Evolutionary conservation across 352 stramenopile species (phyloP).

Genomic region (Pythium utonaiense): DNA sequence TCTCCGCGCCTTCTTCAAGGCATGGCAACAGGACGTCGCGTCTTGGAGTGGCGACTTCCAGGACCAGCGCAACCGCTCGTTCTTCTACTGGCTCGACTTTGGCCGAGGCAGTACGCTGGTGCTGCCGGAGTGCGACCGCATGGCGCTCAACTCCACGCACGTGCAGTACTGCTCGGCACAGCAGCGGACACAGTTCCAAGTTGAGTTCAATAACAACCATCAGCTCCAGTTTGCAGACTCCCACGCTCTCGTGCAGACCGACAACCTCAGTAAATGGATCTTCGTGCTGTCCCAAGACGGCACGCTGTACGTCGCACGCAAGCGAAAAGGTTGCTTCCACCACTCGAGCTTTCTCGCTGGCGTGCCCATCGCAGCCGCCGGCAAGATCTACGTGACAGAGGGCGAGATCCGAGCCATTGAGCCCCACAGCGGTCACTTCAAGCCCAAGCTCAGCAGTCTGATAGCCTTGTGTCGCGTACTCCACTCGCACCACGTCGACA

Average conservation of each 20-base stretch:
- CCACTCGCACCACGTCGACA: constrained; percentile 31
- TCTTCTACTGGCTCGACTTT: constrained; percentile 74
- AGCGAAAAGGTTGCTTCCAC: constrained; percentile 69
- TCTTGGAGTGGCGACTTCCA: not conserved
- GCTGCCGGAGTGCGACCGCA: constrained; percentile 51
- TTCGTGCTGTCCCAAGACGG: constrained; percentile 47
- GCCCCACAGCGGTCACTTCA: constrained; percentile 75
- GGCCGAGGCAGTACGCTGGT: constrained; percentile 41
- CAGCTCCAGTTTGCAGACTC: constrained; percentile 36
- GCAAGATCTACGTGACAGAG: constrained; percentile 60
- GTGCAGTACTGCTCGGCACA: constrained; percentile 52
- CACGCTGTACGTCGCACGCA: constrained; percentile 60
- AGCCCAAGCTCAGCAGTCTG: constrained; percentile 51
- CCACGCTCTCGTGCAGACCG: constrained; percentile 40
- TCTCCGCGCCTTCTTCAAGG: constrained; percentile 59
- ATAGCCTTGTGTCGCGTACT: constrained; percentile 40
- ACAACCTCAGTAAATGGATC: constrained; percentile 71
- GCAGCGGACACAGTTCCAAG: constrained; percentile 40
- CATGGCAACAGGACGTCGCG: constrained; percentile 51
- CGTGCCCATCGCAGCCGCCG: constrained; percentile 53
- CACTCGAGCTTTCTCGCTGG: constrained; percentile 77
- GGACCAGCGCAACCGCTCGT: constrained; percentile 29
- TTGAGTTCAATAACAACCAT: constrained; percentile 29
- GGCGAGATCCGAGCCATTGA: constrained; percentile 59
- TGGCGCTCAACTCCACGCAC: constrained; percentile 34